Evolutionary conservation across 2,329 filamentous ascomycete genomes (phyloP).

Genomic region (Fusarium palustre): DNA sequence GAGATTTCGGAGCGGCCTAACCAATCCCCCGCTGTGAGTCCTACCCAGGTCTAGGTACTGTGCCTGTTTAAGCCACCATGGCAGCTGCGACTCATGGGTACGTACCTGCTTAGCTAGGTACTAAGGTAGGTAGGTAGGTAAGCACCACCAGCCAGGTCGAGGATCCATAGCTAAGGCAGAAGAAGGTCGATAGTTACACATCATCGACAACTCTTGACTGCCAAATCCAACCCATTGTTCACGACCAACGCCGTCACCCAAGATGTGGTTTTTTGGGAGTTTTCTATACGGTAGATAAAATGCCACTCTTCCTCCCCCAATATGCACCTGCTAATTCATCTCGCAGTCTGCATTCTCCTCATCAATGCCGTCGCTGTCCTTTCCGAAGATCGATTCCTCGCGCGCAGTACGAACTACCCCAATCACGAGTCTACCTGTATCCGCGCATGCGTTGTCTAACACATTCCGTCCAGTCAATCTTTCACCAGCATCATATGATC

Average conservation of each 20-base stretch:
- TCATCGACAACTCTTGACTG: constrained; percentile 31
- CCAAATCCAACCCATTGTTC: not conserved
- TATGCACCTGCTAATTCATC: constrained; percentile 24
- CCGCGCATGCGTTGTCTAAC: constrained; percentile 28
- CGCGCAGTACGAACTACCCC: constrained; percentile 63
- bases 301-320: not conserved
- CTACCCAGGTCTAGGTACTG: too few relatives aligned
- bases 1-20: constrained; percentile 51
- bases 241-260: constrained; percentile 31
- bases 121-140: too few relatives aligned
- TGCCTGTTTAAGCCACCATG: constrained; percentile 26
- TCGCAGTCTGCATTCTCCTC: constrained; percentile 79
- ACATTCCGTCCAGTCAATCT: constrained; percentile 71
- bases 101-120: not conserved
- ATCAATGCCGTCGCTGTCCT: constrained; percentile 94
- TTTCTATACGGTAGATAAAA: constrained; percentile 70
- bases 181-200: constrained; percentile 34
- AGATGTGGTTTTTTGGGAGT: constrained; percentile 77
- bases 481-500: constrained; percentile 76
- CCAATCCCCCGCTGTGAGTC: constrained; percentile 44
- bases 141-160: not conserved
- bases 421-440: not conserved
- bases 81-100: constrained; percentile 20
- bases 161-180: not conserved
- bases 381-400: constrained; percentile 92